Percentiles rank a stretch among this genome's conserved stretches.
Conservation (phyloP, 2,329 filamentous ascomycete species). For the Plectosphaerella sp. region DNA sequence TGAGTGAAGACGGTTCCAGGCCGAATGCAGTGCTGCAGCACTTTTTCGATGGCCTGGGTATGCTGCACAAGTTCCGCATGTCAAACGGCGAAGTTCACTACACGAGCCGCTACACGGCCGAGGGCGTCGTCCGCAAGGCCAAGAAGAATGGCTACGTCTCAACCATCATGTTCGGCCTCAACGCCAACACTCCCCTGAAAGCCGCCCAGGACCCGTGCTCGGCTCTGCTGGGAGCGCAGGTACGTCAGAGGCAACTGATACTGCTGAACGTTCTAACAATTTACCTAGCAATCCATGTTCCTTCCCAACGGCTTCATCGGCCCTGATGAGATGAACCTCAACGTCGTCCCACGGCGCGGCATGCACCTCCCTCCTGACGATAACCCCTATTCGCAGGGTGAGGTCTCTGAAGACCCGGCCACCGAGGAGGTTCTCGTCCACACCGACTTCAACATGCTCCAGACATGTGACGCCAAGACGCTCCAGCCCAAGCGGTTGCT, state of each 20-base stretch:
- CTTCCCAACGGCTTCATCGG: constrained; percentile 1
- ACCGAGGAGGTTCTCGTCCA: constrained; percentile 10
- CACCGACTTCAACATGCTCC: constrained; percentile 11
- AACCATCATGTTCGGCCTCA: constrained; percentile 7
- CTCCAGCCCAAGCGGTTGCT: constrained; percentile 11
- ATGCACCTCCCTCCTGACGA: constrained; percentile 9
- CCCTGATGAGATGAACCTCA: constrained; percentile 9
- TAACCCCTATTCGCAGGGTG: constrained; percentile 8
- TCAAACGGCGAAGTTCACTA: constrained; percentile 6
- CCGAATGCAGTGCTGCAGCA: constrained; percentile 12
- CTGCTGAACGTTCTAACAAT: not conserved
- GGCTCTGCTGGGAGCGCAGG: constrained; percentile 10
- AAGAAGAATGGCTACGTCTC: constrained; percentile 9
- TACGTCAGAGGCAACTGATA: not conserved
- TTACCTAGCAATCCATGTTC: constrained; percentile 8
- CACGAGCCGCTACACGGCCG: constrained; percentile 10
- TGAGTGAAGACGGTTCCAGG: constrained; percentile 12
- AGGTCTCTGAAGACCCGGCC: constrained; percentile 1
- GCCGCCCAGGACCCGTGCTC: constrained; percentile 10
- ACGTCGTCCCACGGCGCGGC: constrained; percentile 9
- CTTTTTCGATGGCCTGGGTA: constrained; percentile 11
- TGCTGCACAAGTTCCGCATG: constrained; percentile 12
- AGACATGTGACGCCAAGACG: constrained; percentile 11
- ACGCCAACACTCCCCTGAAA: constrained; percentile 10
- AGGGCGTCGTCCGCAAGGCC: constrained; percentile 8